phyloP scores from a whole-genome alignment of 2,329 filamentous ascomycete species.

The Colletotrichum sp. region DNA sequence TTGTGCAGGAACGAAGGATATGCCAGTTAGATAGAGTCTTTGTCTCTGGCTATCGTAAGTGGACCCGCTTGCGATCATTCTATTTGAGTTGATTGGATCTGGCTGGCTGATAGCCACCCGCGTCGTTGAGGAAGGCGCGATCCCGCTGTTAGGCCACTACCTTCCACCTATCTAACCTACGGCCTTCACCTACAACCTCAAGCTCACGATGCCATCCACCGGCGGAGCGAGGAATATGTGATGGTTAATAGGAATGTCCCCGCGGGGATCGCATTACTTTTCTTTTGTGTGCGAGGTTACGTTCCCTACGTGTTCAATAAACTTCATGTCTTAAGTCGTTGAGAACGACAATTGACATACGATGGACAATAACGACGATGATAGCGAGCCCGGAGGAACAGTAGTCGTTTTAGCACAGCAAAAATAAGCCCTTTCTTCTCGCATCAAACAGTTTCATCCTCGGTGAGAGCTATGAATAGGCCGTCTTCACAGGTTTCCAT shows the following conservation, averaged over 20 bases:
- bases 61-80: fast-evolving
- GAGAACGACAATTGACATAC: not conserved
- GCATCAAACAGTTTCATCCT: not conserved
- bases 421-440: fast-evolving
- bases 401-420: fast-evolving
- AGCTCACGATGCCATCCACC: not conserved
- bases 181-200: no score
- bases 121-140: fast-evolving
- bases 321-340: not conserved
- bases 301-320: no score
- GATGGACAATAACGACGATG: not conserved
- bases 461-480: no score
- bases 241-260: not conserved
- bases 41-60: fast-evolving
- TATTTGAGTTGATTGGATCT: fast-evolving
- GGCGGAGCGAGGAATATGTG: not conserved
- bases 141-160: no score
- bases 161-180: fast-evolving
- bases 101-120: fast-evolving
- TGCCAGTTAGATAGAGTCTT: fast-evolving
- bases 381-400: not conserved
- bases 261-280: fast-evolving
- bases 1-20: no score
- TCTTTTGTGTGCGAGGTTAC: fast-evolving
- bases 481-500: not conserved